phyloP scores from a whole-genome alignment of 257 asterid species.

The Fraxinus excelsior region DNA sequence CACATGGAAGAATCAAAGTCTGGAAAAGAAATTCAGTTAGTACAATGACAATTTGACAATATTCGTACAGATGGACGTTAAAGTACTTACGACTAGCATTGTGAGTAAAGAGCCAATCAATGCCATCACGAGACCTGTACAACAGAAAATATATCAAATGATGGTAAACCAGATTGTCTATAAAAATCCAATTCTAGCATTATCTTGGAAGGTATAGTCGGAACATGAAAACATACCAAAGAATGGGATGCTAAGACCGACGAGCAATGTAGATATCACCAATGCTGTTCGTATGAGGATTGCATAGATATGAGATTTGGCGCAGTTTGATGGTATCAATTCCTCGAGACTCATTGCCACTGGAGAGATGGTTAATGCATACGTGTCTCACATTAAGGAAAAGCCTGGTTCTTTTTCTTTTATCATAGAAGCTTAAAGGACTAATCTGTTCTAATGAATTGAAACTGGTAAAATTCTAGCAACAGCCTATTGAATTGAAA shows the following conservation, averaged over 20 bases:
- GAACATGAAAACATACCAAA: conserved; percentile 53
- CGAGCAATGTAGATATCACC: conserved; percentile 74
- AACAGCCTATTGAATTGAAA: neutral
- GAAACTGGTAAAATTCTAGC: neutral
- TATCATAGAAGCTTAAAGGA: neutral
- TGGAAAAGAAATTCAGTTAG: conserved; percentile 26
- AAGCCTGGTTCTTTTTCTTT: neutral
- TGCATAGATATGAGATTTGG: conserved; percentile 58
- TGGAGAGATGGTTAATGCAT: conserved; percentile 88
- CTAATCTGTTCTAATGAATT: neutral
- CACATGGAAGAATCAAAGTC: conserved; percentile 94
- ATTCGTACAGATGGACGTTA: neutral
- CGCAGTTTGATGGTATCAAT: conserved; percentile 63
- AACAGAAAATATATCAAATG: neutral
- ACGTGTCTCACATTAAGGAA: conserved; percentile 61
- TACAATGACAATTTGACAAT: neutral
- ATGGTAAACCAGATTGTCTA: neutral
- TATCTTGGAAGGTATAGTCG: neutral
- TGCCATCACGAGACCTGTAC: conserved; percentile 82
- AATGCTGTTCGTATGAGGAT: conserved; percentile 75
- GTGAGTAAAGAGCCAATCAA: conserved; percentile 84
- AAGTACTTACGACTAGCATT: conserved; percentile 80
- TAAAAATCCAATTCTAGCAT: neutral
- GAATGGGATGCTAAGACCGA: conserved; percentile 77
- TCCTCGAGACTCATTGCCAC: conserved; percentile 97